Conservation (phyloP, 2,329 filamentous ascomycete genomes). For the Fusarium fracticaudum region DNA sequence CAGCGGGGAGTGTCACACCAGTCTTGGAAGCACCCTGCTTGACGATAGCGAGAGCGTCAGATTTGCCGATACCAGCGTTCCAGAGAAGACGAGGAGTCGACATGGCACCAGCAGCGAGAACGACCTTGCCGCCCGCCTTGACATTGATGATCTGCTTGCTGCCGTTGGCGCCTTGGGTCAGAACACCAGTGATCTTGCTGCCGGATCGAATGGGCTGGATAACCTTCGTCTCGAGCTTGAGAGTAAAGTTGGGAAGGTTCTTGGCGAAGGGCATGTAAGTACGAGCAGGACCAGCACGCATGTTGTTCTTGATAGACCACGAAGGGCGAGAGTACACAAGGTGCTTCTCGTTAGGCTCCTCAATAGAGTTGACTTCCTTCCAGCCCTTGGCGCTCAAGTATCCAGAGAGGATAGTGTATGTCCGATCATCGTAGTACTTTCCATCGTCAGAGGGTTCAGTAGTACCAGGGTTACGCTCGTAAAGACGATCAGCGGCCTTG, state of each 20-base stretch:
- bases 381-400: conserved; percentile 70
- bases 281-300: conserved; percentile 74
- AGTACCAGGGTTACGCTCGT: conserved; percentile 63
- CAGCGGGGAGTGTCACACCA: conserved; percentile 62
- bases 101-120: conserved; percentile 70
- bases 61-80: conserved; percentile 67
- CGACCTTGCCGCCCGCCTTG: conserved; percentile 54
- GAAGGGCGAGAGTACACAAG: conserved; percentile 70
- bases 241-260: conserved; percentile 69
- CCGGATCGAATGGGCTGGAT: conserved; percentile 70
- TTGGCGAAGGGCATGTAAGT: conserved; percentile 74
- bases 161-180: conserved; percentile 66
- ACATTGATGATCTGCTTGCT: conserved; percentile 43
- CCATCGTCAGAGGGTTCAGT: conserved; percentile 73
- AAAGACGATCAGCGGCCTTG: conserved; percentile 36
- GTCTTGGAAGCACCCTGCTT: conserved; percentile 49
- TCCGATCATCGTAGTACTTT: conserved; percentile 71
- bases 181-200: conserved; percentile 69
- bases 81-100: conserved; percentile 42
- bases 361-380: conserved; percentile 71
- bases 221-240: conserved; percentile 73
- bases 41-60: conserved; percentile 64
- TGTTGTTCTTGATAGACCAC: conserved; percentile 73
- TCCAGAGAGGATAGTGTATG: conserved; percentile 68
- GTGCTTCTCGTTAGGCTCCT: conserved; percentile 70